Base-by-base conservation (phyloP, 192 early-diverging fungal species). In the Endogone sp. region DNA sequence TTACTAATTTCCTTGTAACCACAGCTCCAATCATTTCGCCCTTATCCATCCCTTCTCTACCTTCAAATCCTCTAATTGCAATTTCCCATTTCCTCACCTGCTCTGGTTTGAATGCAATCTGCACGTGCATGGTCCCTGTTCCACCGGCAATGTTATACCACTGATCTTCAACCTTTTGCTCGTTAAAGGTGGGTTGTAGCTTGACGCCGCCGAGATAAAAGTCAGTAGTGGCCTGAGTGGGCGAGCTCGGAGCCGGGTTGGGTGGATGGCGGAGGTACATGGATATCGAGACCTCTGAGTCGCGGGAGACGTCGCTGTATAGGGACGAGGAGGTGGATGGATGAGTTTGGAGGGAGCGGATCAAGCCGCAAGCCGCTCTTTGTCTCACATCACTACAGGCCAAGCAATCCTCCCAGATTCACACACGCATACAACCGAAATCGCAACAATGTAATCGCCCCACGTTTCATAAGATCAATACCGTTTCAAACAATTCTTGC, bases 61-160 rank as follows among this genome's bases (percentile, higher is more conserved):
- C 23, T 21, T 3, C 3, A 59, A 60, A 2, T 32, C n/a, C 31
- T 20, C 3, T 26, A 44, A 49, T 31, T 21, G 44, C 8, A 27
- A 29, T 59, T n/a, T n/a, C 37, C 37, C 37, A 44, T 8, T 4
- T 13, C 37, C 69, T 69, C 79, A 88, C 81, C 70, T 86, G 85
- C 58, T 88, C 84, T 32, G 85, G 84, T 70, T 89, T 88, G 79
- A 89, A 92, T 70, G 82, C 85, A 57, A 89, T 78, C 76, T 93
- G 90, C 56, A 92, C 77, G 63, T 88, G 89, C 64, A 92, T 84
- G 54, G 81, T 81, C 66, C 92, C 92, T 8, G 88, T 84, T 28
- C 89, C 89, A 61, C 86, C 86, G 2, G 31, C 69, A 23, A 79
- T 64, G 55, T 31, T 67, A 32, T 76, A 28, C 22, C 75, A 60